Evolutionary conservation across 2,329 filamentous ascomycete species (phyloP).

Genomic region (Xenoacremonium recifei): DNA sequence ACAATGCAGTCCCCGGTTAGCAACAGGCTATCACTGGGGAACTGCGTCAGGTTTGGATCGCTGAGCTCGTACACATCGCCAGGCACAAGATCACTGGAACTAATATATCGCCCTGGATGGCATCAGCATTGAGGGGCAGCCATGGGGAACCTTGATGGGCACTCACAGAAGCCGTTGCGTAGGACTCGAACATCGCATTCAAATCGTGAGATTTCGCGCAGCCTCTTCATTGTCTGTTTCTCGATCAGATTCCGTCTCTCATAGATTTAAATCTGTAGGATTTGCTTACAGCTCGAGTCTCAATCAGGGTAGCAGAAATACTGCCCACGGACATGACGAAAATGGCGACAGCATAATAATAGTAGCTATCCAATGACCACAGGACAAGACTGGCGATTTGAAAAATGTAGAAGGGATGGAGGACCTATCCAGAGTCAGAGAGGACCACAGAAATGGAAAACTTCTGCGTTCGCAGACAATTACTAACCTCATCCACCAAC

Average conservation of each 20-base stretch:
- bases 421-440: constrained; percentile 53
- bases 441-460: neutral
- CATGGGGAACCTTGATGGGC: neutral
- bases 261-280: no score
- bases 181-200: constrained; percentile 94
- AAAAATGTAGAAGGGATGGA: constrained; percentile 98
- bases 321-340: constrained; percentile 93
- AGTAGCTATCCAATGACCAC: constrained; percentile 96
- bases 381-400: constrained; percentile 91
- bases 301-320: constrained; percentile 83
- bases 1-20: constrained; percentile 96
- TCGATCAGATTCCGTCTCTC: no score
- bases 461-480: neutral
- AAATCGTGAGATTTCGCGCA: constrained; percentile 89
- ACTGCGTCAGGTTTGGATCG: constrained; percentile 82
- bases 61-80: constrained; percentile 97
- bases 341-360: constrained; percentile 95
- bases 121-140: neutral
- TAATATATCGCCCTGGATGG: constrained; percentile 70
- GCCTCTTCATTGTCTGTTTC: constrained; percentile 77
- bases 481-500: constrained; percentile 76
- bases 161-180: constrained; percentile 86
- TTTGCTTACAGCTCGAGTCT: constrained; percentile 78
- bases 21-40: constrained; percentile 89
- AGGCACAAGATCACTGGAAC: constrained; percentile 85